These are phyloP conservation scores for Malus asiatica DNA, from an alignment of 306 rosid genomes.

Conservation along the genomic window DNA sequence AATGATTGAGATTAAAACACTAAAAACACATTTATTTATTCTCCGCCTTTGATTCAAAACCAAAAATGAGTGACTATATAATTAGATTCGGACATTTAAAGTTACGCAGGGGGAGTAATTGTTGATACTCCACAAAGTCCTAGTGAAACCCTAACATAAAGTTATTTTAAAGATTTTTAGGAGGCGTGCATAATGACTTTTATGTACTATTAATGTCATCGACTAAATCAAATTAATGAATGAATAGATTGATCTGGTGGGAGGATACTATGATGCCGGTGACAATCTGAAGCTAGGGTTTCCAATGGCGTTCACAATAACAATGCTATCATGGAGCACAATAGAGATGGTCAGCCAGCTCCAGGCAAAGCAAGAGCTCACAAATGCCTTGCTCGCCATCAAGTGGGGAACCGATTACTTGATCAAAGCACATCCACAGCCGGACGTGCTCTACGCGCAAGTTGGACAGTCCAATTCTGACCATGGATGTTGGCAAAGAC, in stretches of 20 bases:
- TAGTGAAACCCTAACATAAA: too few relatives aligned
- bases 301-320: constrained; percentile 62
- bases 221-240: background rate
- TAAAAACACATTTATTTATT: too few relatives aligned
- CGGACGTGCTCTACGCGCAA: constrained; percentile 37
- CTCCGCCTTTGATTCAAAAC: too few relatives aligned
- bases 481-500: constrained; percentile 59
- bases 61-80: too few relatives aligned
- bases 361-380: background rate
- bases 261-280: constrained; percentile 76
- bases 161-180: too few relatives aligned
- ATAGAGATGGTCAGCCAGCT: constrained; percentile 37
- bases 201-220: too few relatives aligned
- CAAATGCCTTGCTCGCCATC: constrained; percentile 41
- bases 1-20: too few relatives aligned
- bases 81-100: too few relatives aligned
- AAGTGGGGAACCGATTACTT: constrained; percentile 68
- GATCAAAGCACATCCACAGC: constrained; percentile 39
- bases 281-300: constrained; percentile 61
- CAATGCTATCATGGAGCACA: constrained; percentile 75
- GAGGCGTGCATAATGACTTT: too few relatives aligned
- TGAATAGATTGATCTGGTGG: constrained; percentile 40
- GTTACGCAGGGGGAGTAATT: too few relatives aligned
- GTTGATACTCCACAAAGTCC: too few relatives aligned
- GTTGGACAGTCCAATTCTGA: constrained; percentile 45